Conservation (phyloP, 2,329 filamentous ascomycete genomes). For the Xylaria sp. region DNA sequence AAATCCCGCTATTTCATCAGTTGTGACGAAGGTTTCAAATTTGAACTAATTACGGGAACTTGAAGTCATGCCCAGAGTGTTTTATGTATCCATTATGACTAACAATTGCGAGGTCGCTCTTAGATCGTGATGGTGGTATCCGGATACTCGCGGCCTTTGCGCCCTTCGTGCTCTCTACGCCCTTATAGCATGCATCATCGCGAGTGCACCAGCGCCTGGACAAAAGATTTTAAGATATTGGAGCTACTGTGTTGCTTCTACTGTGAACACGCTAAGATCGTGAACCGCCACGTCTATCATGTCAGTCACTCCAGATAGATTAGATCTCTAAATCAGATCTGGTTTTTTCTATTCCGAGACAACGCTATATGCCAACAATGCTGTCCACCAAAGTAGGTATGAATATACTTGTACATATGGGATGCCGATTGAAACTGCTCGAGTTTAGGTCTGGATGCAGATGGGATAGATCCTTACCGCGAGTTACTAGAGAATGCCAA, state of each 20-base stretch:
- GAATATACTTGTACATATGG: conserved; percentile 2
- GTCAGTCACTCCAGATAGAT: neutral
- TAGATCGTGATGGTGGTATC: conserved; percentile 6
- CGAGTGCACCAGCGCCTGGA: neutral
- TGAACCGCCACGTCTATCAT: neutral
- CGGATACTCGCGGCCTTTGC: conserved; percentile 24
- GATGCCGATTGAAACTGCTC: neutral
- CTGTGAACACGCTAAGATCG: neutral
- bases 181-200: conserved; percentile 4
- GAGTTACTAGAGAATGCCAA: neutral
- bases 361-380: neutral
- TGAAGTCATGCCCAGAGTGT: neutral
- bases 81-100: conserved; percentile 22
- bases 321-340: neutral
- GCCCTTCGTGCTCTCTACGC: neutral
- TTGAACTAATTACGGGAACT: conserved; percentile 1
- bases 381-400: neutral
- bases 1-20: too few relatives aligned
- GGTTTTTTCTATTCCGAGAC: neutral
- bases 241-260: neutral
- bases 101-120: conserved; percentile 22
- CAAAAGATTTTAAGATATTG: neutral
- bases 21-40: neutral
- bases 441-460: neutral
- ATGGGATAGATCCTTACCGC: neutral